Evolutionary conservation across 768 basidiomycete genomes (phyloP), one percentile per base, ranked within the genome.

Genomic region (Boletus rubroflammeus): DNA sequence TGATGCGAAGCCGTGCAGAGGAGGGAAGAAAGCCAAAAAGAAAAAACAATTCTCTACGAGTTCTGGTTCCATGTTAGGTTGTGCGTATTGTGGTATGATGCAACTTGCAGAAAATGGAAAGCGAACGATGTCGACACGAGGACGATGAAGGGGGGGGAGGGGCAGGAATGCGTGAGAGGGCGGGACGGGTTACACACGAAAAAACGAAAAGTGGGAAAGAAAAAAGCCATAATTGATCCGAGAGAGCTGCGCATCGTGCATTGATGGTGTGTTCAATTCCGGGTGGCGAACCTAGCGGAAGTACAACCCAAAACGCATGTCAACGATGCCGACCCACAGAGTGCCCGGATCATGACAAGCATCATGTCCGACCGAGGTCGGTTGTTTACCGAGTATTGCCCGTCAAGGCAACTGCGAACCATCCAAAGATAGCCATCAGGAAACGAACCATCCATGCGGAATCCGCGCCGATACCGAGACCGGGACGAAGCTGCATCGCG

Each of bases 401-500:
- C 29, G 78, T 74, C 53, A 83, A 70, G 39, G 85, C 73, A 29
- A 88, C 78, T 39, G 83, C 79, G 58, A 90, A 76, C 88, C 88
- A 90, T 23, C 87, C 88, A 67, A 86, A 89, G 69, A 88, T 78
- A 29, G 83, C 76, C 87, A 90, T 88, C 70, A 90, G 68, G 66
- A 88, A 90, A 55, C 87, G 73, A 46, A 90, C 85, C 76, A 88
- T 80, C 86, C 86, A 90, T 35, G 87, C 87, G 6, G 86, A 78
- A 62, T 90, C 88, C 11, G 86, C 83, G 38, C 86, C 84, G 11
- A 79, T 68, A 35, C 86, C 87, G 21, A 88, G 70, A 1, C 87
- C 86, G 6, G 86, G 86, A 29, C 86, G 78, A 45, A 89, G 76
- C 68, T 90, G 88, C 85, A 90, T 85, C 41, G 86, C 86, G 6